Base-by-base conservation (phyloP, 129 eudicot species). In the Flaveria trinervia region DNA sequence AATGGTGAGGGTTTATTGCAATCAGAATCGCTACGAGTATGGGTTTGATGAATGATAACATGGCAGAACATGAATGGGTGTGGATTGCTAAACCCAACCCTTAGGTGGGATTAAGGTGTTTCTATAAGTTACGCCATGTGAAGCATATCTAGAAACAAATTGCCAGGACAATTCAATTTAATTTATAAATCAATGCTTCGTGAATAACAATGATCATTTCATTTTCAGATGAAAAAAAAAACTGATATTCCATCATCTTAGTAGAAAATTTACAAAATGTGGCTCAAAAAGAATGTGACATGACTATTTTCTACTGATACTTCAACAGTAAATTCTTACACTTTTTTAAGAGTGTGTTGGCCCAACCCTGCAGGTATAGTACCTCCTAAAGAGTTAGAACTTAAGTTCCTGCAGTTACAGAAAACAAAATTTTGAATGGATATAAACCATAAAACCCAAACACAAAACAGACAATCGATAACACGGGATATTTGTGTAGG, bases 371-470 rank as follows among this genome's bases (percentile, higher is more conserved):
- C 74, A 65, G 98, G 98, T 79, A 93, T 33, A 70, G 81, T 74
- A 61, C 98, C 97, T 79, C 85, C 92, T 78, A 93, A 73, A 8
- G 98, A 81, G 81, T 93, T 93, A 22, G 97, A 89, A 68, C 97
- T 93, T 78, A 93, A 77, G 77, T 93, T 93, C 85, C 98, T 93
- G 97, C 80, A 84, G 46, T 77, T 25, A 73, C 75, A 62, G 18
- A 60, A 77, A 39, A 83, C 20, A 56, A 56, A 65, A 43, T 0
- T 12, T 22, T 39, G 22, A 51, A 78, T 26, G 41, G 41, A 36
- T 36, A 36, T 36, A 36, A 36, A 36, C 41, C 6, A 36, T 36
- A 36, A 5, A 36, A 5, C 41, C 7, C 7, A 36, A 36, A 36
- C 41, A 36, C 41, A 36, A 36, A 36, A 54, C 18, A 60, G 54